phyloP scores from a whole-genome alignment of 2,329 filamentous ascomycete species.

The Aspergillus sp. region DNA sequence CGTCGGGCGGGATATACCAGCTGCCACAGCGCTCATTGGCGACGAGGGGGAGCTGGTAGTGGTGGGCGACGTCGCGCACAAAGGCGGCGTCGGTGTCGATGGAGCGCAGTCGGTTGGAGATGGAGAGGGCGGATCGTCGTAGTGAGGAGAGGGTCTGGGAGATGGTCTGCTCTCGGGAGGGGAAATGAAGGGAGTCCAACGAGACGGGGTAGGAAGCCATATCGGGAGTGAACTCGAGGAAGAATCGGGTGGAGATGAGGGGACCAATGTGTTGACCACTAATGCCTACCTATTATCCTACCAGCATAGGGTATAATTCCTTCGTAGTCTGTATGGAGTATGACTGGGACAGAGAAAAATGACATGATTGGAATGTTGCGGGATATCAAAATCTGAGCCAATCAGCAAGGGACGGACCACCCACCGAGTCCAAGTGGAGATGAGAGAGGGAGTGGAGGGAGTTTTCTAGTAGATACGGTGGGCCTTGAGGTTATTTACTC shows the following conservation, averaged over 20 bases:
- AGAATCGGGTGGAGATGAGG: too few relatives aligned
- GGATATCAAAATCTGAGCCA: too few relatives aligned
- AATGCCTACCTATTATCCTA: too few relatives aligned
- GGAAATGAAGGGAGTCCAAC: slow-evolving; percentile 52
- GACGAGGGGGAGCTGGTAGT: slow-evolving; percentile 65
- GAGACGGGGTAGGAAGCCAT: slow-evolving; percentile 31
- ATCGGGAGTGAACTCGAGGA: too few relatives aligned
- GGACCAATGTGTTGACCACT: too few relatives aligned
- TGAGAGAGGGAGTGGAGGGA: too few relatives aligned
- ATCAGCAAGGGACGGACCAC: too few relatives aligned
- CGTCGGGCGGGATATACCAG: slow-evolving; percentile 76
- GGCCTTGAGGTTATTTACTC: too few relatives aligned
- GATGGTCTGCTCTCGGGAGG: slow-evolving; percentile 58
- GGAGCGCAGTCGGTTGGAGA: slow-evolving; percentile 77
- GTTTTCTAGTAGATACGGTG: too few relatives aligned
- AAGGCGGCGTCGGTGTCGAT: slow-evolving; percentile 76
- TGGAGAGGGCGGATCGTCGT: slow-evolving; percentile 72
- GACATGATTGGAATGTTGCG: background rate
- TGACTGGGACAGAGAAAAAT: background rate
- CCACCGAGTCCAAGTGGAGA: too few relatives aligned
- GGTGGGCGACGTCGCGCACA: slow-evolving; percentile 57
- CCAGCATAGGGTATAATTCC: too few relatives aligned
- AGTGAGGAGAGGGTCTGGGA: slow-evolving; percentile 69
- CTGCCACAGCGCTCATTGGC: slow-evolving; percentile 95
- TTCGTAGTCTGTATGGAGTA: background rate